Evolutionary conservation across 768 basidiomycete genomes (phyloP).

Genomic region (Mrakia blollopis): DNA sequence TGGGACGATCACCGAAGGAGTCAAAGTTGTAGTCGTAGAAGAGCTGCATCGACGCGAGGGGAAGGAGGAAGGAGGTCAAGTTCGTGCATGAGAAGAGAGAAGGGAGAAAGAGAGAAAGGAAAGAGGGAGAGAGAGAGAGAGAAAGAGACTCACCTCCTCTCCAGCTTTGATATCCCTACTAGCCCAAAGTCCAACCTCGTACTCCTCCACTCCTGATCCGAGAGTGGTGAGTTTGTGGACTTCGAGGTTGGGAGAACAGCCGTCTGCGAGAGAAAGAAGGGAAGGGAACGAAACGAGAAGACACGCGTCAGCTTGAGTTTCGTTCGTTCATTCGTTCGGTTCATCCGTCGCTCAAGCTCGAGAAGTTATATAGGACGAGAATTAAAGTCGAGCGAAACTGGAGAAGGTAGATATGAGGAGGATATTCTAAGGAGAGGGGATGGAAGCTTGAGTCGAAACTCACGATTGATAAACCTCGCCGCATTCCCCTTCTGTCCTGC

Average conservation of each 20-base stretch:
- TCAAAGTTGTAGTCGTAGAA: constrained; percentile 45
- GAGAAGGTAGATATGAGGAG: neutral
- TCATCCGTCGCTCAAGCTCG: neutral
- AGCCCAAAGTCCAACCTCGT: constrained; percentile 47
- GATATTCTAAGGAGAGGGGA: neutral
- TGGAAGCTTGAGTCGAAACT: neutral
- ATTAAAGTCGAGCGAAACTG: neutral
- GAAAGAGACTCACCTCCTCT: constrained; percentile 40
- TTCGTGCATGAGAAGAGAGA: too few species aligned
- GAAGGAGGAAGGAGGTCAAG: neutral
- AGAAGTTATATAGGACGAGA: too few species aligned
- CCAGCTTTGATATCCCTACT: constrained; percentile 42
- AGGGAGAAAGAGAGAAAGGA: neutral
- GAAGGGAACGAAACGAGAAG: neutral
- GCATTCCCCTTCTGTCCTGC: constrained; percentile 46
- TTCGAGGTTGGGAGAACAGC: constrained; percentile 45
- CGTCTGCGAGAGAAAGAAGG: constrained; percentile 27
- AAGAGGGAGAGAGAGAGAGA: neutral
- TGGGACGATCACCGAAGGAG: constrained; percentile 25
- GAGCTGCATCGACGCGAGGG: constrained; percentile 34
- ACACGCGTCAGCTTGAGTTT: neutral
- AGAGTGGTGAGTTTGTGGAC: constrained; percentile 44
- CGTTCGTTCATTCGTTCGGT: too few species aligned
- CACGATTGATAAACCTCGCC: constrained; percentile 47
- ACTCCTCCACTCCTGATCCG: constrained; percentile 45